phyloP scores from a whole-genome alignment of 2,329 filamentous ascomycete species.

The Aspergillus floridensis region DNA sequence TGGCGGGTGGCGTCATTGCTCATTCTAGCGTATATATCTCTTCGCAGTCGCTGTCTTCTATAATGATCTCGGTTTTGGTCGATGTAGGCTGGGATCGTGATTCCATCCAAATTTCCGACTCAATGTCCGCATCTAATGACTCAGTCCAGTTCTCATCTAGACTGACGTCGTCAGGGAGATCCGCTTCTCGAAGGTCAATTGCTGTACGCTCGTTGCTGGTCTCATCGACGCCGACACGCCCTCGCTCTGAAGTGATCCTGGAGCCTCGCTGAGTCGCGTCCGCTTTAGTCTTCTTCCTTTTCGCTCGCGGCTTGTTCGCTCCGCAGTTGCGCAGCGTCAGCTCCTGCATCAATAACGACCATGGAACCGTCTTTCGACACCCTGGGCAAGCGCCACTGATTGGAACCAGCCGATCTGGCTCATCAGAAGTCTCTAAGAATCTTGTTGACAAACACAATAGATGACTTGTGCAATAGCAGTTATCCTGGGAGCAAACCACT shows the following conservation, averaged over 20 bases:
- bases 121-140: constrained; percentile 25
- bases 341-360: constrained; percentile 80
- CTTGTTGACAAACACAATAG: constrained; percentile 54
- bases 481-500: constrained; percentile 51
- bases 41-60: constrained; percentile 58
- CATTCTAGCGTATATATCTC: constrained; percentile 46
- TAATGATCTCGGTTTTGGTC: constrained; percentile 41
- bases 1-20: constrained; percentile 6
- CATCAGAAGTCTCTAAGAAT: constrained; percentile 48
- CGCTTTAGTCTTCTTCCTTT: constrained; percentile 60
- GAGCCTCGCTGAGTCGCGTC: background rate
- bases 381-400: constrained; percentile 66
- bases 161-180: constrained; percentile 23
- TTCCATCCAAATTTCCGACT: constrained; percentile 21
- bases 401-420: constrained; percentile 58
- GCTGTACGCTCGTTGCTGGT: background rate
- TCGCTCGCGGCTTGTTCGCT: constrained; percentile 62
- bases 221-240: background rate
- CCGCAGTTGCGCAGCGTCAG: constrained; percentile 71
- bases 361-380: constrained; percentile 63
- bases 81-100: constrained; percentile 10
- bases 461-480: constrained; percentile 54
- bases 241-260: background rate
- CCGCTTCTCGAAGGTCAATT: constrained; percentile 20
- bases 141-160: constrained; percentile 37